Base-by-base conservation (phyloP, 768 basidiomycete genomes). In the Peribolospora baueri region DNA sequence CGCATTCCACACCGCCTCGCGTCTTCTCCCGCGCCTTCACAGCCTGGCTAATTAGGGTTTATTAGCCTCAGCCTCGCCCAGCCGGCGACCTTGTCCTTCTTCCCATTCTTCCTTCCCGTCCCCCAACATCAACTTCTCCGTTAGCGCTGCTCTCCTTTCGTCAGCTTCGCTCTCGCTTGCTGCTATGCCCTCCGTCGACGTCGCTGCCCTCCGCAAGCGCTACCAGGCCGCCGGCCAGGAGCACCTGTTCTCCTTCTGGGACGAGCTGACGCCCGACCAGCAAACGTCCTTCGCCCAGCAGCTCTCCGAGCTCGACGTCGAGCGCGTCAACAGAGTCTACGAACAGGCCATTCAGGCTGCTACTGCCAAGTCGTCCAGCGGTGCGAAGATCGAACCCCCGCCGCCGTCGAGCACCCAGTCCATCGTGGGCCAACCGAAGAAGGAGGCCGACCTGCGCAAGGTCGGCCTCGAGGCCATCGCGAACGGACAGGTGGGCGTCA, bases 311-410 rank as follows among this genome's bases (percentile, higher is more conserved):
- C 78, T 98, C 65, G 79, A 95, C 66, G 79, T 93, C 61, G 76
- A 81, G 56, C 84, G 88, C 59, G 87, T 97, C 57, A 95, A 95
- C 71, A 75, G 78, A 61, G 76, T 95, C 61, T 90, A 79, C 75
- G 63, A 72, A 47, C 82, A 78, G 61, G 84, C 91, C 14, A 72
- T 86, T 59, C 61, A 72, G 43, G 72, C 77, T 65, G 70, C 73
- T 50, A 71, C 72, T 43, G 69, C 73, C 11, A 58, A 69, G 13
- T 69, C 72, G 54, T 48, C 52, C 5, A 54, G 59, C 65, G 10
- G 48, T 5, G 78, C 80, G 48, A 60, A 72, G 60, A 82, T 93
- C 60, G 74, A 79, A 55, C 88, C 93, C 14, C 73, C 95, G 5
- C 90, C 93, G 7, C 76, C 76, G 49, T 76, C 74, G 51, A 77